Percentiles rank a stretch among this genome's conserved stretches.
Evolutionary conservation across 108 stramenopile species (phyloP).

Genomic region (Pseudonitzschia multiseries): DNA sequence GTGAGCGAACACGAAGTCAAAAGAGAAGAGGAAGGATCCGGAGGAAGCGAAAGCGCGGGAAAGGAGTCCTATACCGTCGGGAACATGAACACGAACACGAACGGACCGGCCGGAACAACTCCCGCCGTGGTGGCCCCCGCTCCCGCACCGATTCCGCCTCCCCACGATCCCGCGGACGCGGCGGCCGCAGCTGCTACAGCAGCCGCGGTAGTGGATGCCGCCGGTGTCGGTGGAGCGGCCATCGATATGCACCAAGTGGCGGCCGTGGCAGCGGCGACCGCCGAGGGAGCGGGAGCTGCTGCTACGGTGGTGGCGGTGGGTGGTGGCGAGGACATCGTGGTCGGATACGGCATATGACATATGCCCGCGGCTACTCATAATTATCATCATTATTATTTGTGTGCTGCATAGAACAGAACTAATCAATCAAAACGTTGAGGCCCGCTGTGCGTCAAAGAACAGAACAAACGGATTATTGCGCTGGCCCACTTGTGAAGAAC

Average conservation of each 20-base stretch:
- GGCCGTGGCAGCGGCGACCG: not conserved
- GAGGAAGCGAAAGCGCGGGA: not conserved
- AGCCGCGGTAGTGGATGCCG: slow-evolving; percentile 6
- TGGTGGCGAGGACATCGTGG: not conserved
- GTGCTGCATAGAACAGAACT: not conserved
- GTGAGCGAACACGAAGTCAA: too few species aligned
- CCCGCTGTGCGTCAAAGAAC: not conserved
- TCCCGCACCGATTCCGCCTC: not conserved
- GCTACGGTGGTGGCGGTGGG: not conserved
- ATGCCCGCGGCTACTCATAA: not conserved
- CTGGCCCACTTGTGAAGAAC: too few species aligned
- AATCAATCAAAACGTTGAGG: not conserved
- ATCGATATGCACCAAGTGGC: slow-evolving; percentile 1
- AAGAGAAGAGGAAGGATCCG: not conserved
- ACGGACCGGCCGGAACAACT: not conserved
- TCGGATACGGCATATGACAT: not conserved
- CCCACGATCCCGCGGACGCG: not conserved
- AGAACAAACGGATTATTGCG: not conserved
- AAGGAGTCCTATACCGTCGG: not conserved
- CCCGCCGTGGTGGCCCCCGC: not conserved
- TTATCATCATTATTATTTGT: not conserved
- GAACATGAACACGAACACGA: not conserved
- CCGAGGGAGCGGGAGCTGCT: not conserved
- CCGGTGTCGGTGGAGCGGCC: not conserved
- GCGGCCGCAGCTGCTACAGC: slow-evolving; percentile 8